Base-by-base conservation (phyloP, 805 yeast species). In the Kodamaea fukazawae region DNA sequence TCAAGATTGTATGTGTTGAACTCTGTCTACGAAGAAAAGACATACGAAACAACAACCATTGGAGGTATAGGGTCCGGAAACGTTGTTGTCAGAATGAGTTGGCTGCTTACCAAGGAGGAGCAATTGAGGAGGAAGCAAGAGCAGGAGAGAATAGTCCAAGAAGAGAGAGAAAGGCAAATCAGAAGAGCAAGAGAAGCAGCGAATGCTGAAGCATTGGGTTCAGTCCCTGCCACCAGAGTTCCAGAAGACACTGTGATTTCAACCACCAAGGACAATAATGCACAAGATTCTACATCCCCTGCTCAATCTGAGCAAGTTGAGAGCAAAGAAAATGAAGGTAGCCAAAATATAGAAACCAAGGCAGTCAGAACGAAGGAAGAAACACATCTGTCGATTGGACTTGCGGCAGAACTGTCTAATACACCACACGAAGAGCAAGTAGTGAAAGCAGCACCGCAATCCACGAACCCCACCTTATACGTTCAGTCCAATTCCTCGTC, bases 41-140 rank as follows among this genome's bases (percentile, higher is more conserved):
- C 45, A 8, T 53, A 48, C 37, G 38, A 35, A 7, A 9, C 20
- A 2, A 29, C 38, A 1, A 45, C 30, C 22, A 48, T 58, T 37
- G 43, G 46, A 5, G 34, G 49, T 3, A 30, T 61, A 7, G 46
- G 17, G 58, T 44, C 42, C 2, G 40, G 47, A 7, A 61, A 53
- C 42, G 46, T 56, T 8, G 67, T 58, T 6, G 41, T 60, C 11
- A 42, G 70, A 31, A 45, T 64, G 30, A 47, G 34, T 12, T 53
- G 48, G 37, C 29, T 44, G 3, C 46, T 46, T 22, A 40, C 32
- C 26, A 49, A 48, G 4, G 49, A 28, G 15, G 42, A 37, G 29
- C 36, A 36, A 7, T 31, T 33, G 6, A 42, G 30, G 31, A 36
- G 42, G 12, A 25, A 38, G 8, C 30, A 28, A 30, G 61, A 58